Evolutionary conservation across 164 flowering plant genomes (phyloP), one percentile per base, ranked within the genome.

Genomic region (Kingdonia uniflora): DNA sequence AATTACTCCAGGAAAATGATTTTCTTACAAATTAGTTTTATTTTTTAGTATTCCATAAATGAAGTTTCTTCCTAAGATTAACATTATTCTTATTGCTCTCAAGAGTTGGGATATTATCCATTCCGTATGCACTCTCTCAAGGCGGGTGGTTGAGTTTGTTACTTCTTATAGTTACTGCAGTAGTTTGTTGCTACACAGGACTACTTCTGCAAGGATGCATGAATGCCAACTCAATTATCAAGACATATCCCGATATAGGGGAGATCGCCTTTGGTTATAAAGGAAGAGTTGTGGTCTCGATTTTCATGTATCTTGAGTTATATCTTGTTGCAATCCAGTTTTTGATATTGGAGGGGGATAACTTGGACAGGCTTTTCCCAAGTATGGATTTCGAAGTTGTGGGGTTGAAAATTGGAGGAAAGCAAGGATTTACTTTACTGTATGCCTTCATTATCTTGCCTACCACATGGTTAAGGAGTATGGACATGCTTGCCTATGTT

Each of bases 261-360:
- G 74, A 76, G 20, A 61, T 42, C 2, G 97, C 97, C 19, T 90
- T 87, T 60, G 97, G 97, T 1, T 61, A 48, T 19, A 72, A 38
- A 0, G 95, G 95, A 56, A 73, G 78, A 66, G 53, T 58, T 0
- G 8, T 81, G 6, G 68, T 74, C 2, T 68, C 82, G 1, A 25
- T 71, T n/a, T 62, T 75, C 57, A 76, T 81, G 81, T 59, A 75
- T 42, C 40, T 69, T 0, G 95, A 87, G 63, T 76, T 85, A 6
- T 90, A 76, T 68, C 38, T 87, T 11, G 83, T 84, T 3, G 84
- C 78, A 0, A 75, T 75, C 0, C 85, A 84, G 14, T 81, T 82
- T 60, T 49, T 90, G 54, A 87, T 90, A 19, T 55, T 87, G 13
- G 95, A 79, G 75, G 95, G 97, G 0, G 97, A 90, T 38, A 90